A percentile compares a stretch with the other conserved stretches of the same genome.
Conservation (phyloP, 2,329 filamentous ascomycete genomes). For the Magnaporthiopsis rhizophila region DNA sequence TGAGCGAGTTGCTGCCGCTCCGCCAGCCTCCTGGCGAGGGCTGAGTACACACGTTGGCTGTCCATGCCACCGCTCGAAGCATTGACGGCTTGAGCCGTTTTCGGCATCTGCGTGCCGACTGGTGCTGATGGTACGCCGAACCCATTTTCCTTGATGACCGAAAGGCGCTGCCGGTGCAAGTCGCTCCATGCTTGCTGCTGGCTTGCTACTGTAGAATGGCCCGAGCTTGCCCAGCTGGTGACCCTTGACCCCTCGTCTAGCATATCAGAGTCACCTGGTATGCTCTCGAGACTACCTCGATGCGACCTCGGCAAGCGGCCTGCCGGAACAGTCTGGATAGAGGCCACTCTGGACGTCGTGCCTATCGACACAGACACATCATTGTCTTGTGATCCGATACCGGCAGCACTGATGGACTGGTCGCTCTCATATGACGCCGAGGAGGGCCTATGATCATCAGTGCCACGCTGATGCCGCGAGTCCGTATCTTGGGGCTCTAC, state of each 20-base stretch:
- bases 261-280: constrained; percentile 29
- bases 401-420: constrained; percentile 3
- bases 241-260: constrained; percentile 54
- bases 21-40: constrained; percentile 49
- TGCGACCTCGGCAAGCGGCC: constrained; percentile 41
- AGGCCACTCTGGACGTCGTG: constrained; percentile 41
- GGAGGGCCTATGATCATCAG: neutral
- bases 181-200: constrained; percentile 30
- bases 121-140: constrained; percentile 25
- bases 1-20: constrained; percentile 24
- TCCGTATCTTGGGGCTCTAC: constrained; percentile 9
- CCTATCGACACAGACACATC: constrained; percentile 27
- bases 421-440: constrained; percentile 3
- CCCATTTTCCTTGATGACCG: constrained; percentile 54
- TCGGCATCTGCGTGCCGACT: constrained; percentile 18
- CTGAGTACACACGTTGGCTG: constrained; percentile 54
- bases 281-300: constrained; percentile 46
- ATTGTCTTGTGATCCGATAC: constrained; percentile 1
- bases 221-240: constrained; percentile 65
- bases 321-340: constrained; percentile 38
- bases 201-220: constrained; percentile 44
- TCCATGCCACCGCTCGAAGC: constrained; percentile 30
- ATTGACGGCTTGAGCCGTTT: constrained; percentile 10
- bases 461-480: neutral
- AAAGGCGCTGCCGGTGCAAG: constrained; percentile 49